A percentile compares a stretch with the other conserved stretches of the same genome.
These are phyloP conservation scores for Nemania sp. DNA, from an alignment of 2,329 filamentous ascomycete genomes.

Conservation along the genomic window DNA sequence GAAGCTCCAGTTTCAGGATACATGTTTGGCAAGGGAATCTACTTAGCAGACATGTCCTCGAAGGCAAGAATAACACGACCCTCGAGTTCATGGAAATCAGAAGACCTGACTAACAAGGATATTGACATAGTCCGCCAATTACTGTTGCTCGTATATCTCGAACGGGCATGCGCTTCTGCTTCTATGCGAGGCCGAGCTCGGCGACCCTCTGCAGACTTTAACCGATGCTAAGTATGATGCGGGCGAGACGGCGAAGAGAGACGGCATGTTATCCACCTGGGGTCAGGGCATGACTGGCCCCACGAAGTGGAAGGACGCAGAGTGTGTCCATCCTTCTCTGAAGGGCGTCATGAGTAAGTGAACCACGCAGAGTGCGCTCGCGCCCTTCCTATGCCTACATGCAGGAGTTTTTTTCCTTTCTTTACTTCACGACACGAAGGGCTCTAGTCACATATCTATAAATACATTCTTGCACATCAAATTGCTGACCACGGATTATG, in stretches of 20 bases:
- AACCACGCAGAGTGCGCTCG: too few species aligned
- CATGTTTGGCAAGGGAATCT: slow-evolving; percentile 91
- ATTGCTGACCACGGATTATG: slow-evolving; percentile 7
- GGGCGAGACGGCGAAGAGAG: slow-evolving; percentile 61
- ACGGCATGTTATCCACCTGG: slow-evolving; percentile 68
- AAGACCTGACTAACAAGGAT: slow-evolving; percentile 19
- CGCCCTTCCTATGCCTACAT: too few species aligned
- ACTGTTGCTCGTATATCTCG: slow-evolving; percentile 67
- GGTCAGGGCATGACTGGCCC: slow-evolving; percentile 70
- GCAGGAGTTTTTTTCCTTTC: background rate
- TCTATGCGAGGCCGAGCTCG: slow-evolving; percentile 83
- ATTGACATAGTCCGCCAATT: slow-evolving; percentile 65
- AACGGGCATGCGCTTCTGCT: slow-evolving; percentile 73
- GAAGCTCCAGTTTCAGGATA: slow-evolving; percentile 73
- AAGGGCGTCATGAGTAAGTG: slow-evolving; percentile 67
- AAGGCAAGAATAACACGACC: slow-evolving; percentile 57
- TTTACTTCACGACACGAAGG: too few species aligned
- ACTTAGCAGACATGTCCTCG: slow-evolving; percentile 81
- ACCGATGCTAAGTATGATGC: slow-evolving; percentile 62
- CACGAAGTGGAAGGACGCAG: slow-evolving; percentile 74
- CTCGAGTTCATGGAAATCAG: background rate
- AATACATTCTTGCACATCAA: too few species aligned
- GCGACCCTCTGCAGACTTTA: slow-evolving; percentile 71
- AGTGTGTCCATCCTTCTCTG: slow-evolving; percentile 64
- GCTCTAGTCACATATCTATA: too few species aligned